A percentile compares a stretch with the other conserved stretches of the same genome.
Evolutionary conservation across 1,139 yeast genomes (phyloP).

Genomic region (Suhomyces choctaworum): DNA sequence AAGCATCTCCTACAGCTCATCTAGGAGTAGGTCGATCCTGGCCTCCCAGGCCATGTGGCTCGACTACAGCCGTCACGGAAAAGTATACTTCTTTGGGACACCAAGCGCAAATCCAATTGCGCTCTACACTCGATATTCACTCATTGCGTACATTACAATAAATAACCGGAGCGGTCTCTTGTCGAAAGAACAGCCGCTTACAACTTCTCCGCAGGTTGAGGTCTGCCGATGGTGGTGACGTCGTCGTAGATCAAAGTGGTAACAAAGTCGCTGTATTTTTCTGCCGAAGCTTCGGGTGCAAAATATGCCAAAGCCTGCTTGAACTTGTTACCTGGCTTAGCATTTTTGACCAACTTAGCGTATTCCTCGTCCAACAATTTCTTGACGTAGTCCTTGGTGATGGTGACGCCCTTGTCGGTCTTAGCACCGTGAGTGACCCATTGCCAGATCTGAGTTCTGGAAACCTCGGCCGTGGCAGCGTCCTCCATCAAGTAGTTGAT

Average conservation of each 20-base stretch:
- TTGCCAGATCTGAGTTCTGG: constrained; percentile 79
- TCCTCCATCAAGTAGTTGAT: constrained; percentile 84
- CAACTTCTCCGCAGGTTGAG: constrained; percentile 46
- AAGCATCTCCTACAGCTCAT: no score
- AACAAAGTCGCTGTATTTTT: constrained; percentile 70
- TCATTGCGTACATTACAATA: constrained; percentile 7
- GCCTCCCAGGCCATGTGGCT: no score
- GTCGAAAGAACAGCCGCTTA: constrained; percentile 20
- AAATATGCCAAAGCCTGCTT: constrained; percentile 65
- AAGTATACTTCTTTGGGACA: no score
- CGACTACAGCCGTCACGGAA: no score
- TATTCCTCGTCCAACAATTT: constrained; percentile 63
- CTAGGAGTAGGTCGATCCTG: no score
- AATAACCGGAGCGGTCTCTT: constrained; percentile 7
- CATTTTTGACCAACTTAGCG: constrained; percentile 50
- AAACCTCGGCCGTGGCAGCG: constrained; percentile 86
- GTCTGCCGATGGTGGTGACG: constrained; percentile 56
- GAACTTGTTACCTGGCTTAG: constrained; percentile 56
- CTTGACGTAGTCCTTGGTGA: constrained; percentile 58
- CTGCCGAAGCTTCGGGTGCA: constrained; percentile 66
- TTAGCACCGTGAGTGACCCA: constrained; percentile 76
- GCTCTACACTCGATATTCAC: no score
- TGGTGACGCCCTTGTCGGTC: constrained; percentile 58
- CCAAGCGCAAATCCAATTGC: no score
- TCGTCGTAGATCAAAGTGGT: constrained; percentile 47